A percentile compares a stretch with the other conserved stretches of the same genome.
phyloP scores from a whole-genome alignment of 2,329 filamentous ascomycete species.

The Venturia asperata region DNA sequence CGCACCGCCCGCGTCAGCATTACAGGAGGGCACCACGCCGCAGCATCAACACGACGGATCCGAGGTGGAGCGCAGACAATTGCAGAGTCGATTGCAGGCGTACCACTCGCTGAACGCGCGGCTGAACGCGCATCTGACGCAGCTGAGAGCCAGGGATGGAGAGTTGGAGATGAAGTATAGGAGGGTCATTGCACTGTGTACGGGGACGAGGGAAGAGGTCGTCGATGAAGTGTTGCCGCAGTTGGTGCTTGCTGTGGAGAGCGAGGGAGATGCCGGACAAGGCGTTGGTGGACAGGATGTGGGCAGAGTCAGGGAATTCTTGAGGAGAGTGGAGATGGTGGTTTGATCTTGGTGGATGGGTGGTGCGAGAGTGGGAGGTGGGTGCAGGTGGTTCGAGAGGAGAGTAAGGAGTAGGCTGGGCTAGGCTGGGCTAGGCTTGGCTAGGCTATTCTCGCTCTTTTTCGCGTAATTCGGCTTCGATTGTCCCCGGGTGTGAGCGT shows the following conservation, averaged over 20 bases:
- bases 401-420: too few relatives aligned
- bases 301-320: constrained; percentile 67
- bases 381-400: too few relatives aligned
- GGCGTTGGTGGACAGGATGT: constrained; percentile 62
- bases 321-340: constrained; percentile 67
- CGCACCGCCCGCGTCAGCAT: not conserved
- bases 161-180: constrained; percentile 85
- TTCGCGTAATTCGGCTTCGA: too few relatives aligned
- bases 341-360: constrained; percentile 17
- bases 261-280: constrained; percentile 45
- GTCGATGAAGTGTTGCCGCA: constrained; percentile 76
- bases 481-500: too few relatives aligned
- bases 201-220: constrained; percentile 65
- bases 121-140: constrained; percentile 60
- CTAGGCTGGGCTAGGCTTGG: too few relatives aligned
- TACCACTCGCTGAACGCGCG: constrained; percentile 62
- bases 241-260: constrained; percentile 81
- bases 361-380: too few relatives aligned
- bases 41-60: not conserved
- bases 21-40: not conserved
- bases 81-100: constrained; percentile 63
- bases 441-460: too few relatives aligned
- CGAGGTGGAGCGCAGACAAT: not conserved
- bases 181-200: constrained; percentile 80
- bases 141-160: constrained; percentile 69